Conservation (phyloP, 768 basidiomycete genomes). For the Floccularia luteovirens region DNA sequence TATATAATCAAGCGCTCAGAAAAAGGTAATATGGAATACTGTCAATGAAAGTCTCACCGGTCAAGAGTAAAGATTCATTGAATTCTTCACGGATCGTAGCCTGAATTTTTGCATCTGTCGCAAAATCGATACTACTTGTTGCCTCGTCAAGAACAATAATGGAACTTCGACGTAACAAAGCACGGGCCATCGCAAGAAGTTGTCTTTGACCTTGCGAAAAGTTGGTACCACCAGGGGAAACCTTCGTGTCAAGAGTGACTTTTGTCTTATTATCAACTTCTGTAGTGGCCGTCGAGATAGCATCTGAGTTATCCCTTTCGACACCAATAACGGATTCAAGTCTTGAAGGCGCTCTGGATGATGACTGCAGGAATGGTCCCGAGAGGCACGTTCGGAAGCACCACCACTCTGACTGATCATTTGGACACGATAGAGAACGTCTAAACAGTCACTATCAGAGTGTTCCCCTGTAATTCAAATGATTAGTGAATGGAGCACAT, state of each 20-base stretch:
- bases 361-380: constrained; percentile 34
- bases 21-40: background rate
- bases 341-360: constrained; percentile 37
- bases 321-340: constrained; percentile 29
- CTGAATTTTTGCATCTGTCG: constrained; percentile 88
- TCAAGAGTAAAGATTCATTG: constrained; percentile 62
- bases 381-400: constrained; percentile 43
- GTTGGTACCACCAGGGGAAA: constrained; percentile 82
- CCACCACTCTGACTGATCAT: constrained; percentile 50
- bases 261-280: constrained; percentile 49
- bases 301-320: constrained; percentile 33
- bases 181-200: constrained; percentile 80
- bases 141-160: constrained; percentile 81
- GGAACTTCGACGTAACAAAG: constrained; percentile 60
- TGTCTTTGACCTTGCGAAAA: constrained; percentile 93
- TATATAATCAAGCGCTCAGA: constrained; percentile 12
- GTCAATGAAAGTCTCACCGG: constrained; percentile 38
- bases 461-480: constrained; percentile 48
- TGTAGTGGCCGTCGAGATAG: constrained; percentile 35
- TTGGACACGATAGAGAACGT: constrained; percentile 77
- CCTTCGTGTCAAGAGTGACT: constrained; percentile 67
- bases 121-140: constrained; percentile 81
- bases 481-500: background rate
- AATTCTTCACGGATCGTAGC: constrained; percentile 84
- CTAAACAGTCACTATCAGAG: constrained; percentile 70